These are phyloP conservation scores for Globisporangium yorkense DNA, from an alignment of 352 stramenopile species.

Conservation along the genomic window DNA sequence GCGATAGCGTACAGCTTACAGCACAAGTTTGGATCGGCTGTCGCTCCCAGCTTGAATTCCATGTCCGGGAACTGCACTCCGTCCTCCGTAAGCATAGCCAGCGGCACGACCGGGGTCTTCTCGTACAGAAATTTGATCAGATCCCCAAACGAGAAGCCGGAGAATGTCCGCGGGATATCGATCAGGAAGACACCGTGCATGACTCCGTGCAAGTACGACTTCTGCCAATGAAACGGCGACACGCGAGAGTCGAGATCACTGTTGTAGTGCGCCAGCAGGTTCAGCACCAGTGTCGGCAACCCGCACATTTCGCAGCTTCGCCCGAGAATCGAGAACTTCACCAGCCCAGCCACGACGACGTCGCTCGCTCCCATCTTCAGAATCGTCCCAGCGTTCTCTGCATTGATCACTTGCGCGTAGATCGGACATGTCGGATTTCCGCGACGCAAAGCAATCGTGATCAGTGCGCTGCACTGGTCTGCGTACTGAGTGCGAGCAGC, in stretches of 20 bases:
- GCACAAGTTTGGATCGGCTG: constrained; percentile 67
- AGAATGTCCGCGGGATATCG: constrained; percentile 76
- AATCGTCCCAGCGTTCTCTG: constrained; percentile 51
- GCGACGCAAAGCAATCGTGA: constrained; percentile 67
- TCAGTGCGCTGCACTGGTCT: constrained; percentile 64
- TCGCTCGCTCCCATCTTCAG: constrained; percentile 73
- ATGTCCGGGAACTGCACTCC: constrained; percentile 66
- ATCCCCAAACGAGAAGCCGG: constrained; percentile 70
- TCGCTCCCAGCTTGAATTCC: constrained; percentile 73
- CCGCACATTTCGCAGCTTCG: constrained; percentile 61
- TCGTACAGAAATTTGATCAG: constrained; percentile 78
- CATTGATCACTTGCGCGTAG: constrained; percentile 74
- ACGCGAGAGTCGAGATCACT: constrained; percentile 45
- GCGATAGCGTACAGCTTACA: constrained; percentile 78
- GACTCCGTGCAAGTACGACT: constrained; percentile 60
- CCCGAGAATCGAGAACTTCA: constrained; percentile 71
- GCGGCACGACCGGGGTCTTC: constrained; percentile 51
- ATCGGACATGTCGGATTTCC: constrained; percentile 69
- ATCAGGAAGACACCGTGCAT: constrained; percentile 71
- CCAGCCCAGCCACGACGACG: constrained; percentile 56
- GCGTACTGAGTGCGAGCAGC: constrained; percentile 45
- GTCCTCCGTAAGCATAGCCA: constrained; percentile 63
- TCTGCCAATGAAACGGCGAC: constrained; percentile 56
- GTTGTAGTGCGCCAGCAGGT: constrained; percentile 53
- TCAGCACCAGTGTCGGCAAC: constrained; percentile 60